Evolutionary conservation across 306 rosid species (phyloP), one percentile per base, ranked within the genome.

Genomic region (Cicer judaicum): DNA sequence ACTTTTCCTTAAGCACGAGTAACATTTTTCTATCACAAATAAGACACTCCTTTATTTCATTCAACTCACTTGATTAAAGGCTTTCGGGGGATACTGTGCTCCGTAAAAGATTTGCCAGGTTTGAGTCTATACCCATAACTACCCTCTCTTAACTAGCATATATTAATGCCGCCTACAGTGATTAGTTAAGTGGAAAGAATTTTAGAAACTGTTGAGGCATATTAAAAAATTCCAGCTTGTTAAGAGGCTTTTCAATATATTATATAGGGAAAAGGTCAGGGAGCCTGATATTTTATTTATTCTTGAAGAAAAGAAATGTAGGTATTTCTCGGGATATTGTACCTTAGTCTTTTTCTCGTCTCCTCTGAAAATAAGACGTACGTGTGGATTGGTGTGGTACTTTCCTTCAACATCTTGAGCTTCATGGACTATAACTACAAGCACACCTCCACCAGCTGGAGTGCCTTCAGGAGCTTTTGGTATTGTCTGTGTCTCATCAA

Each of bases 321-420:
- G 48, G 77, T 41, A 73, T 41, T 62, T 50, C 49, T 62, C 7
- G 24, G 16, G 56, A 73, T 55, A 54, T 0, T 48, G 38, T 82
- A 93, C 98, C 98, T 89, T 93, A 3, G 98, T 89, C 85, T 80
- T 91, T 83, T 65, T 93, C 84, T 91, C 94, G 77, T 93, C 96
- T 70, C 96, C 98, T 79, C 81, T 84, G 78, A 91, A 88, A 60
- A 88, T 80, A 87, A 93, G 36, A n/a, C 96, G 82, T 5, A 68
- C 97, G 19, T 76, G 85, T 41, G 98, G 98, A 87, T 91, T 91
- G 39, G 92, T 89, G 72, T 93, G 97, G 84, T 91, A 73, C 88
- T 91, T 93, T 73, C 98, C 98, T 89, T 91, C 97, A 75, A 93
- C 85, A 70, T 93, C 98, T 85, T 91, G 88, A 82, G 88, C 98